Percentiles rank a stretch among this genome's conserved stretches.
phyloP scores from a whole-genome alignment of 345 rosid genomes.

The Aurinia saxatilis region DNA sequence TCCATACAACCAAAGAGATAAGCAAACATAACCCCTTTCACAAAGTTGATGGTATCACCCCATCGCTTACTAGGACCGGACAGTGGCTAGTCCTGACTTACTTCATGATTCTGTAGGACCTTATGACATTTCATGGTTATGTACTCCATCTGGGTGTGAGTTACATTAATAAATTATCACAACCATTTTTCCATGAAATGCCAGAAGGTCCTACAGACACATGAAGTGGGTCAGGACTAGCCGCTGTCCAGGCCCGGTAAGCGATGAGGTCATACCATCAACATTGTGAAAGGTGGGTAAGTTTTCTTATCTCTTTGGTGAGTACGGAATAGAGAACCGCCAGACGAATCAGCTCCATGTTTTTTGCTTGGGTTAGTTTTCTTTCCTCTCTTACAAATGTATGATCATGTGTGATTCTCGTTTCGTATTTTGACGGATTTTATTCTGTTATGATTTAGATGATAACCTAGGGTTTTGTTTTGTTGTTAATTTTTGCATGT shows the following conservation, averaged over 20 bases:
- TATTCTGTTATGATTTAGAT: background rate
- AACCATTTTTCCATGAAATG: constrained; percentile 66
- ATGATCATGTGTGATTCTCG: too few relatives aligned
- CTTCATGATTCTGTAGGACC: too few relatives aligned
- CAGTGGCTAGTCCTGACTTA: too few relatives aligned
- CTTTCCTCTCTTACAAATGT: background rate
- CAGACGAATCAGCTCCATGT: constrained; percentile 96
- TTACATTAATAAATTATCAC: too few relatives aligned
- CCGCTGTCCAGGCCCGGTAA: constrained; percentile 62
- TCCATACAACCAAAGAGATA: too few relatives aligned
- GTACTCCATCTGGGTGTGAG: too few relatives aligned
- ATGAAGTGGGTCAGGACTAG: constrained; percentile 33
- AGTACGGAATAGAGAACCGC: constrained; percentile 85
- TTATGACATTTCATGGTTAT: too few relatives aligned
- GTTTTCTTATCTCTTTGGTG: constrained; percentile 90
- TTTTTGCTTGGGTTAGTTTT: constrained; percentile 70
- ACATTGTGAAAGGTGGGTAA: constrained; percentile 83
- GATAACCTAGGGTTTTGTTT: background rate
- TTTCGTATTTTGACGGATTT: background rate
- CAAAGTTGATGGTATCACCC: too few relatives aligned
- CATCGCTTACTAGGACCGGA: too few relatives aligned
- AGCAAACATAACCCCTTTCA: too few relatives aligned
- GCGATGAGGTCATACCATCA: constrained; percentile 98
- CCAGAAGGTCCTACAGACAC: constrained; percentile 53
- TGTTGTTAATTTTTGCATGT: constrained; percentile 16